Evolutionary conservation across 2,329 filamentous ascomycete species (phyloP), one percentile per base, ranked within the genome.

Genomic region (Aureobasidium sp.): DNA sequence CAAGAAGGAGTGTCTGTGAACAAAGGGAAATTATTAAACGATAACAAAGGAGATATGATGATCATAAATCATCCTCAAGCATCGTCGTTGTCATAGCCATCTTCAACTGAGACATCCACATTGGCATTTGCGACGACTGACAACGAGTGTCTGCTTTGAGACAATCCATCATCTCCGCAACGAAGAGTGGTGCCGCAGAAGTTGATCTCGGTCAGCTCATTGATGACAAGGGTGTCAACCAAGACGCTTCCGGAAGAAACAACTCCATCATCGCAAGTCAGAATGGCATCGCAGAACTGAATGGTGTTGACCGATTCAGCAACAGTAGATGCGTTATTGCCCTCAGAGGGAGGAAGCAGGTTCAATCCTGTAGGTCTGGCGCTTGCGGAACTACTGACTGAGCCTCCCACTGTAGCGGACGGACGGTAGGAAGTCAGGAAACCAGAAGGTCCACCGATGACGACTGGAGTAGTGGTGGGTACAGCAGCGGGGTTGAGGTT

Each of bases 351-450:
- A n/a, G 51, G 51, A 32, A 55, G 51, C 37, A 55, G 20, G 51
- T 43, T 55, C 24, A 55, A 20, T 17, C 32, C 29, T 12, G 36
- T 43, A 24, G 36, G 26, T 5, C 34, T 20, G 13, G 51, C 24
- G 13, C 9, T 32, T 27, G 15, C 37, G 9, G 47, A 36, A 5
- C 10, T 9, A 24, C 48, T 20, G 3, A 8, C 32, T n/a, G 51
- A 55, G 24, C 51, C 51, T 20, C 36, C 17, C 2, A 43, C 26
- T 0, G 51, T 55, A 5, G 51, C 51, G 3, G 51, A 43, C 2
- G 51, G 51, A 32, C 51, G 51, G 26, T 55, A 55, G 15, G 51
- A 55, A 6, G 51, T 55, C 37, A 32, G 37, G 51, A 55, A 55
- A 2, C 51, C 51, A 20, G 51, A 55, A 29, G 24, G 36, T 15